These are phyloP conservation scores for Amanita polypyramis DNA, from an alignment of 768 basidiomycete genomes.

Conservation along the genomic window DNA sequence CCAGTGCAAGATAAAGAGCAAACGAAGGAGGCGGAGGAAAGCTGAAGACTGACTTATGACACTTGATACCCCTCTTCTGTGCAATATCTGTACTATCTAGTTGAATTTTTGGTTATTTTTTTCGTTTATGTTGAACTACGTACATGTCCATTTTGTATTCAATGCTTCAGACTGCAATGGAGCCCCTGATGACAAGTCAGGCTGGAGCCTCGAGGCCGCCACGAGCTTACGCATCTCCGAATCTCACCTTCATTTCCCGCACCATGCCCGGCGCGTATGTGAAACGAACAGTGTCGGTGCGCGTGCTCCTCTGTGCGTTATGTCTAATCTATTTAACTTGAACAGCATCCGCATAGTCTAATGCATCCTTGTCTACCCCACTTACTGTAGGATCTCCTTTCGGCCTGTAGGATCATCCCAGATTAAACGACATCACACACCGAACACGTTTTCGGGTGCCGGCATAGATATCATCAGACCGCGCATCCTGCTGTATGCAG, in stretches of 20 bases:
- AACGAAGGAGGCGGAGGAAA: constrained; percentile 8
- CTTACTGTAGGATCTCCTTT: no score
- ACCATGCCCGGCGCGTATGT: no score
- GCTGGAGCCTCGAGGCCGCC: constrained; percentile 6
- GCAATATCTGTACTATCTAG: not conserved
- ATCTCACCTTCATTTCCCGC: not conserved
- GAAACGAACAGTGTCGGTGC: no score
- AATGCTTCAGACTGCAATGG: not conserved
- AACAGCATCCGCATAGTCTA: no score
- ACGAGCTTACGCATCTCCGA: no score
- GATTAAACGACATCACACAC: not conserved
- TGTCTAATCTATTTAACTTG: no score
- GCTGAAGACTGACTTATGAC: not conserved
- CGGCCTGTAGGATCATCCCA: no score
- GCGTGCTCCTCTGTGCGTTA: no score
- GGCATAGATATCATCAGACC: no score
- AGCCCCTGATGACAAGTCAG: no score
- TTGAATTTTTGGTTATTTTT: not conserved
- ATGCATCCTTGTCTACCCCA: no score
- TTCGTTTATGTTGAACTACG: no score
- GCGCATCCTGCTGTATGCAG: not conserved
- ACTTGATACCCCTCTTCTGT: constrained; percentile 2
- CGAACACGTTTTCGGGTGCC: constrained; percentile 4
- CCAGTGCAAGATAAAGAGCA: constrained; percentile 1
- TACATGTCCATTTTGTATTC: not conserved